Evolutionary conservation across 1,284 basidiomycete genomes (phyloP).

Genomic region (Polyporus tsugae): DNA sequence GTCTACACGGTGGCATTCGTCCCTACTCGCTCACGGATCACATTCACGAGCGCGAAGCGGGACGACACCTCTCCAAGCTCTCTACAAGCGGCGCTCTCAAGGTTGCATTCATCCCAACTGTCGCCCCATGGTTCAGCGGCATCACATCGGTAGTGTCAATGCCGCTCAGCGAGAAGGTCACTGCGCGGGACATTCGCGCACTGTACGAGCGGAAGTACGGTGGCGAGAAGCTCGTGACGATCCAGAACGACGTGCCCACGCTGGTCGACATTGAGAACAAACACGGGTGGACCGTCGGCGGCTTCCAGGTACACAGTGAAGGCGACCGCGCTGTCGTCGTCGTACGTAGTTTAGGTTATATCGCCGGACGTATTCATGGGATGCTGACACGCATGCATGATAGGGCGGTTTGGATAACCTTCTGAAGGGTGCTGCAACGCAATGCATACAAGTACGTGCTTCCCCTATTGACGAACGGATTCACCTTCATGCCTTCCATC

Average conservation of each 20-base stretch:
- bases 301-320: constrained; percentile 91
- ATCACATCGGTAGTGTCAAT: constrained; percentile 90
- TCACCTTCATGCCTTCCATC: background rate
- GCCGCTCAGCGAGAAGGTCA: constrained; percentile 72
- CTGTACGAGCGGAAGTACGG: constrained; percentile 86
- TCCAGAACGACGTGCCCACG: constrained; percentile 78
- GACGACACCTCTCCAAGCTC: constrained; percentile 80
- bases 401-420: constrained; percentile 95
- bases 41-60: constrained; percentile 97
- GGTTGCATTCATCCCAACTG: constrained; percentile 88
- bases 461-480: constrained; percentile 5
- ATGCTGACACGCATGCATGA: constrained; percentile 7
- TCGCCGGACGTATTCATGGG: constrained; percentile 17
- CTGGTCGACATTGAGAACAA: constrained; percentile 80
- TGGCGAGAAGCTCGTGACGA: constrained; percentile 76
- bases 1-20: constrained; percentile 78
- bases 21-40: constrained; percentile 96
- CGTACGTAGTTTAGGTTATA: constrained; percentile 53
- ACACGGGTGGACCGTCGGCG: constrained; percentile 93
- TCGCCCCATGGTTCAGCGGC: constrained; percentile 96
- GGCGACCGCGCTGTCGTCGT: constrained; percentile 93
- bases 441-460: constrained; percentile 86
- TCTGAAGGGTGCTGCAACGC: constrained; percentile 97
- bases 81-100: constrained; percentile 55
- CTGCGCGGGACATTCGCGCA: constrained; percentile 77